A percentile compares a stretch with the other conserved stretches of the same genome.
Evolutionary conservation across 441 rosid species (phyloP).

Genomic region (Erodium trifolium): DNA sequence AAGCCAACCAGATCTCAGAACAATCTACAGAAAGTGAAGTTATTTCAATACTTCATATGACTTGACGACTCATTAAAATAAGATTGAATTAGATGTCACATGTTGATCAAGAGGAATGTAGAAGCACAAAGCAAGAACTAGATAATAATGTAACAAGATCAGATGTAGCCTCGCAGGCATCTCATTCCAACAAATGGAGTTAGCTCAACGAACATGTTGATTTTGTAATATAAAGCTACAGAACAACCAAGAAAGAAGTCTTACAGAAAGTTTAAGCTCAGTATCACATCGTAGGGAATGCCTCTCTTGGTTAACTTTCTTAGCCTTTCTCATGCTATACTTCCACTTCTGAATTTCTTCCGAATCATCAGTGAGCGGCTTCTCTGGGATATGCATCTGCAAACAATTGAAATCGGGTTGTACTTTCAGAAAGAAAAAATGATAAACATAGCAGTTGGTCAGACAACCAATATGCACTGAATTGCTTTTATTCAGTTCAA

Average conservation of each 20-base stretch:
- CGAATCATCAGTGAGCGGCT: constrained; percentile 66
- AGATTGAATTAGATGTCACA: constrained; percentile 10
- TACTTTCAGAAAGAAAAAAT: not conserved
- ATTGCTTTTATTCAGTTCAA: constrained; percentile 1
- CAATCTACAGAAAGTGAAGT: not conserved
- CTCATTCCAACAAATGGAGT: constrained; percentile 7
- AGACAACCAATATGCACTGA: constrained; percentile 4
- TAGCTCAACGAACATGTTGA: not conserved
- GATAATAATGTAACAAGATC: not conserved
- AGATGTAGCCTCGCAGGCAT: constrained; percentile 8
- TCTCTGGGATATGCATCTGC: constrained; percentile 69
- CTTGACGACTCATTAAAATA: not conserved
- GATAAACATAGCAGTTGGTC: not conserved
- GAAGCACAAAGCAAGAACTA: not conserved
- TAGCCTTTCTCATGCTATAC: constrained; percentile 56
- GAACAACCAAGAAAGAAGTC: constrained; percentile 19
- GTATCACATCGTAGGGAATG: constrained; percentile 91
- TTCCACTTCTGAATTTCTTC: constrained; percentile 62
- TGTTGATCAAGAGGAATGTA: constrained; percentile 7
- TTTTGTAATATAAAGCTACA: constrained; percentile 6
- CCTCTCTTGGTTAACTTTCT: constrained; percentile 75
- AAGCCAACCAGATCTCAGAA: not conserved
- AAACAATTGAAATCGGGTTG: not conserved
- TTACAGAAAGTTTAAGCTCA: constrained; percentile 93
- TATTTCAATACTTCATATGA: not conserved